Conservation (phyloP, 352 stramenopile species). For the Phytopythium sindhum region DNA sequence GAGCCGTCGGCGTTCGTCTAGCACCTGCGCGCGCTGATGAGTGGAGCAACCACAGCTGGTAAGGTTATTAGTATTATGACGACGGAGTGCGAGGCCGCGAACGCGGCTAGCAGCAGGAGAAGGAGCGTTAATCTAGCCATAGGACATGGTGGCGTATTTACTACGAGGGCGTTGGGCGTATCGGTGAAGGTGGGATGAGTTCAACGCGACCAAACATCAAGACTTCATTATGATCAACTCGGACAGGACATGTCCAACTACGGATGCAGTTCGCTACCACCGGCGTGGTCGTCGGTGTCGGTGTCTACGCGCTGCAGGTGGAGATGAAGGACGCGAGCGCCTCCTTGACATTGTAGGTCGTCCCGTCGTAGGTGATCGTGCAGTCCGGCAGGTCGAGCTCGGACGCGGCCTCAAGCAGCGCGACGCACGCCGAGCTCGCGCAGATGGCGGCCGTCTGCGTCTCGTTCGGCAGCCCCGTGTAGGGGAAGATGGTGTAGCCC, state of each 20-base stretch:
- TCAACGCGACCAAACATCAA: not conserved
- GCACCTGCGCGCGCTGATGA: too few relatives aligned
- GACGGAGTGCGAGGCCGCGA: too few relatives aligned
- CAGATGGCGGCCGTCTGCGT: constrained; percentile 25
- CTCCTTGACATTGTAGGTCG: constrained; percentile 31
- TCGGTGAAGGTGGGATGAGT: too few relatives aligned
- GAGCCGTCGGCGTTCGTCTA: constrained; percentile 10
- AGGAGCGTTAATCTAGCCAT: too few relatives aligned
- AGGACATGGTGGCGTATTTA: not conserved
- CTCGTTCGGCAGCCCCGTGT: constrained; percentile 26
- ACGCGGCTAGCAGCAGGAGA: too few relatives aligned
- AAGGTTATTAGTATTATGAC: too few relatives aligned
- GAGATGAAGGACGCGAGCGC: constrained; percentile 18
- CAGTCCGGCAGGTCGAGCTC: constrained; percentile 27
- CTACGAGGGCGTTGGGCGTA: too few relatives aligned
- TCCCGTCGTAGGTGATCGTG: constrained; percentile 23
- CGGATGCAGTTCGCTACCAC: too few relatives aligned
- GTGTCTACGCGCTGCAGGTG: constrained; percentile 15
- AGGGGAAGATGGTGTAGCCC: constrained; percentile 33
- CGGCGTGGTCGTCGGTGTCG: not conserved
- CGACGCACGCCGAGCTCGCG: constrained; percentile 23
- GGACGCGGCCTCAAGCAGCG: constrained; percentile 21
- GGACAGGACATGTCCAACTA: too few relatives aligned
- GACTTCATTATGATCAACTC: constrained; percentile 5
- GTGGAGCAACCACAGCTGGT: too few relatives aligned